These are phyloP conservation scores for Setomelanomma holmii DNA, from an alignment of 2,329 filamentous ascomycete species.

Conservation along the genomic window DNA sequence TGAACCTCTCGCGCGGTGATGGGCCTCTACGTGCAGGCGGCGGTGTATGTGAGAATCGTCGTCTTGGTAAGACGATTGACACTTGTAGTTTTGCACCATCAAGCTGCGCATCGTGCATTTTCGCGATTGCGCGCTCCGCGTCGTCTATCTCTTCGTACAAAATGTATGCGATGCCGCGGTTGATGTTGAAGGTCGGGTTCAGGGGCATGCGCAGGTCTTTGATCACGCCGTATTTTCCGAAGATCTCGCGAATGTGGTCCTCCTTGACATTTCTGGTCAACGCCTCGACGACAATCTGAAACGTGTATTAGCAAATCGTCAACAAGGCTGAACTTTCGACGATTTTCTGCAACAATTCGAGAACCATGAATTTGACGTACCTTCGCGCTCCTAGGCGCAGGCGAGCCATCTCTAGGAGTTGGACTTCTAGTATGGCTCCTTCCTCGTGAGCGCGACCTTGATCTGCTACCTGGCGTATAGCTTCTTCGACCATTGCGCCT, in stretches of 20 bases:
- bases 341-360: not conserved
- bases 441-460: constrained; percentile 37
- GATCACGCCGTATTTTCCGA: constrained; percentile 85
- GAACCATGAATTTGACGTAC: constrained; percentile 22
- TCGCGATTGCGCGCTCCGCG: constrained; percentile 86
- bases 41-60: constrained; percentile 81
- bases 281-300: constrained; percentile 91
- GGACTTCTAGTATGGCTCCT: constrained; percentile 46
- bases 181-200: constrained; percentile 84
- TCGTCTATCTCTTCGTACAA: constrained; percentile 78
- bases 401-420: constrained; percentile 41
- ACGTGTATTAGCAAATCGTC: constrained; percentile 1
- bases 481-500: constrained; percentile 48
- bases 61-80: constrained; percentile 83
- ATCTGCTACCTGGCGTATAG: constrained; percentile 33
- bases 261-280: constrained; percentile 95
- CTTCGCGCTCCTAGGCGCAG: constrained; percentile 49
- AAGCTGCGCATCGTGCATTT: constrained; percentile 97
- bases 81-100: constrained; percentile 85
- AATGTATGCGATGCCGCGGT: constrained; percentile 93
- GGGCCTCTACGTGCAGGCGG: constrained; percentile 70
- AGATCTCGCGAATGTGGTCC: constrained; percentile 88
- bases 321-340: not conserved
- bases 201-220: constrained; percentile 88
- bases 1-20: constrained; percentile 34